A percentile compares a stretch with the other conserved stretches of the same genome.
Evolutionary conservation across 441 rosid genomes (phyloP).

Genomic region (Syzygium malaccense): DNA sequence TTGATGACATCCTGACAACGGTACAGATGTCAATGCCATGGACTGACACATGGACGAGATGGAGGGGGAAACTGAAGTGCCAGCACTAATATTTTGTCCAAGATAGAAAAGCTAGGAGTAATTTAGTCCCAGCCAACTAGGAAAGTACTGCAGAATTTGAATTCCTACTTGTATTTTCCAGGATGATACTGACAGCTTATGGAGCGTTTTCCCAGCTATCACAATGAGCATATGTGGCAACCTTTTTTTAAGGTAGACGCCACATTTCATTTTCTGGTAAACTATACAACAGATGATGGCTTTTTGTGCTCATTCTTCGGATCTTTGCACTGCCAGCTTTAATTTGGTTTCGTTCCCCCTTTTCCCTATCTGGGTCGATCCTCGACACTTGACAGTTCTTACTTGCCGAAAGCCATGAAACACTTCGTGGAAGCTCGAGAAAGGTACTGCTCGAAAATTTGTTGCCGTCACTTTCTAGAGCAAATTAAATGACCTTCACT

Average conservation of each 20-base stretch:
- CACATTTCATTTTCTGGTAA: background rate
- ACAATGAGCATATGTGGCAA: background rate
- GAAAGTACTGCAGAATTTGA: background rate
- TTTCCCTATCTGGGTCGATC: background rate
- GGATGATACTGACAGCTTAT: background rate
- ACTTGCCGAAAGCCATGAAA: background rate
- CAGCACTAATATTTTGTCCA: background rate
- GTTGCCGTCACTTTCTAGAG: background rate
- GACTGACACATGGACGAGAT: background rate
- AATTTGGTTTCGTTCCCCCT: background rate
- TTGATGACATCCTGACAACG: background rate
- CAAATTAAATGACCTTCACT: background rate
- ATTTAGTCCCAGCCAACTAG: background rate
- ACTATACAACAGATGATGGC: background rate
- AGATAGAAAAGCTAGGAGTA: background rate
- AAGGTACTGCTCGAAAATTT: background rate
- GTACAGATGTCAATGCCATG: background rate
- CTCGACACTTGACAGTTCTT: background rate
- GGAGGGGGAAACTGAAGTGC: background rate
- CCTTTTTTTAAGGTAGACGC: background rate
- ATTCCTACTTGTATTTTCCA: background rate
- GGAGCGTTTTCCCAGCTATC: background rate
- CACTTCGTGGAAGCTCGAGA: background rate
- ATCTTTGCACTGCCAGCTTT: background rate
- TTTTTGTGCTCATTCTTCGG: background rate